Evolutionary conservation across 768 basidiomycete genomes (phyloP).

Genomic region (Solioccasus polychromus): DNA sequence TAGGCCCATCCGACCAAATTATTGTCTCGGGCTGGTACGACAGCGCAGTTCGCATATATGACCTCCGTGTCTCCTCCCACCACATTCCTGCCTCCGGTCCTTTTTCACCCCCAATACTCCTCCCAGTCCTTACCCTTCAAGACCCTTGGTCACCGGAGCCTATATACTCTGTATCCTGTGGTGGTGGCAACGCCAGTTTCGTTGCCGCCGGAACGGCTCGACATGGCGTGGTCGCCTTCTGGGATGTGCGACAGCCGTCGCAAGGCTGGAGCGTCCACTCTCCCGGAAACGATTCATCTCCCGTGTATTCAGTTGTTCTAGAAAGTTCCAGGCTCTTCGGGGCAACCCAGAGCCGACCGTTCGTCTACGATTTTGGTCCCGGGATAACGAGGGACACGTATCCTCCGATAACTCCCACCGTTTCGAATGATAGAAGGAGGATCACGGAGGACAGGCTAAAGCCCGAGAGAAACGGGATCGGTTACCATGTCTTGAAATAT

Average conservation of each 20-base stretch:
- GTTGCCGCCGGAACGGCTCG: slow-evolving; percentile 76
- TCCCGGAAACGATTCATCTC: slow-evolving; percentile 75
- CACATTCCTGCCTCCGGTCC: background rate
- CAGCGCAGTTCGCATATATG: slow-evolving; percentile 68
- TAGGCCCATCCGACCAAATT: slow-evolving; percentile 69
- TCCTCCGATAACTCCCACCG: slow-evolving; percentile 29
- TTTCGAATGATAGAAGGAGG: slow-evolving; percentile 26
- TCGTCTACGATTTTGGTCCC: slow-evolving; percentile 78
- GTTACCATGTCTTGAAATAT: slow-evolving; percentile 53
- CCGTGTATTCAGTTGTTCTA: slow-evolving; percentile 70
- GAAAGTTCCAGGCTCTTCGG: slow-evolving; percentile 82
- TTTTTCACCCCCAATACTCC: slow-evolving; percentile 36
- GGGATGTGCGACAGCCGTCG: slow-evolving; percentile 67
- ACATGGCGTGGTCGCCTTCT: slow-evolving; percentile 76
- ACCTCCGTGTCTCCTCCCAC: slow-evolving; percentile 53
- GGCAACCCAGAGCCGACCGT: slow-evolving; percentile 71
- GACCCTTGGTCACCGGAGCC: slow-evolving; percentile 74
- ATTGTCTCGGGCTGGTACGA: slow-evolving; percentile 84
- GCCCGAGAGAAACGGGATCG: slow-evolving; percentile 37
- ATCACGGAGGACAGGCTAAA: slow-evolving; percentile 21
- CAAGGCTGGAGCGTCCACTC: slow-evolving; percentile 77
- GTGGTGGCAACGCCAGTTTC: slow-evolving; percentile 64
- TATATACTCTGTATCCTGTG: slow-evolving; percentile 72
- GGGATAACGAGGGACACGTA: slow-evolving; percentile 57
- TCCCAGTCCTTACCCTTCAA: slow-evolving; percentile 56